phyloP scores from a whole-genome alignment of 192 early-diverging fungal genomes.

The Haplosporangium gracile region DNA sequence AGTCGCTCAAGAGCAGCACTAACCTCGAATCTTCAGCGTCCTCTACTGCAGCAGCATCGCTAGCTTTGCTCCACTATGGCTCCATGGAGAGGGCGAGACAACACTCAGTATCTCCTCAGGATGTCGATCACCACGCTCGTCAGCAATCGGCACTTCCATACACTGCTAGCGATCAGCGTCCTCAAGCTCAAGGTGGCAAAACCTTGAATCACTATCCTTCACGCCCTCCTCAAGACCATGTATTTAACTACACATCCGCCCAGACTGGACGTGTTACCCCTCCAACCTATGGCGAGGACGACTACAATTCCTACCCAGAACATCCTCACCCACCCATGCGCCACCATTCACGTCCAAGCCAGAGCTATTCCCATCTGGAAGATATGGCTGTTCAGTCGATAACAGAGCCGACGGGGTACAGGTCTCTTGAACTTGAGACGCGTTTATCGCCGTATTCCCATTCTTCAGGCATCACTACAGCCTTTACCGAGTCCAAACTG shows the following conservation, averaged over 20 bases:
- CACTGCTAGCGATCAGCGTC: not conserved
- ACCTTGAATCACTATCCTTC: not conserved
- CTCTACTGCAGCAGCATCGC: not conserved
- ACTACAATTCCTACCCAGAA: not conserved
- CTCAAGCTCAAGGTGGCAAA: not conserved
- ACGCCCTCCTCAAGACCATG: not conserved
- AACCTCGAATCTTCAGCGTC: not conserved
- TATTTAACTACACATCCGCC: not conserved
- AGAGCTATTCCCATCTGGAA: not conserved
- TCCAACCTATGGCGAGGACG: not conserved
- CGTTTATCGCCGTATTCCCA: conserved; percentile 8
- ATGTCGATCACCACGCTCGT: not conserved
- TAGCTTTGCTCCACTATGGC: not conserved
- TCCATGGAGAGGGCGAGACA: not conserved
- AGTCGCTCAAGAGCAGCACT: not conserved
- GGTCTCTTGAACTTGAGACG: not conserved
- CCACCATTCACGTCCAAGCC: not conserved
- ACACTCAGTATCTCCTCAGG: not conserved
- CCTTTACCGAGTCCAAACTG: not conserved
- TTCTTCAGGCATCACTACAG: not conserved
- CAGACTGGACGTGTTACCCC: not conserved
- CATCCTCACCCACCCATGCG: not conserved
- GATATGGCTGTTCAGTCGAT: not conserved
- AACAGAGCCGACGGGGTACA: not conserved
- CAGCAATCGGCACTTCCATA: not conserved